A percentile compares a stretch with the other conserved stretches of the same genome.
Conservation (phyloP, 2,329 filamentous ascomycete species). For the Orbilia blumenaviensis region DNA sequence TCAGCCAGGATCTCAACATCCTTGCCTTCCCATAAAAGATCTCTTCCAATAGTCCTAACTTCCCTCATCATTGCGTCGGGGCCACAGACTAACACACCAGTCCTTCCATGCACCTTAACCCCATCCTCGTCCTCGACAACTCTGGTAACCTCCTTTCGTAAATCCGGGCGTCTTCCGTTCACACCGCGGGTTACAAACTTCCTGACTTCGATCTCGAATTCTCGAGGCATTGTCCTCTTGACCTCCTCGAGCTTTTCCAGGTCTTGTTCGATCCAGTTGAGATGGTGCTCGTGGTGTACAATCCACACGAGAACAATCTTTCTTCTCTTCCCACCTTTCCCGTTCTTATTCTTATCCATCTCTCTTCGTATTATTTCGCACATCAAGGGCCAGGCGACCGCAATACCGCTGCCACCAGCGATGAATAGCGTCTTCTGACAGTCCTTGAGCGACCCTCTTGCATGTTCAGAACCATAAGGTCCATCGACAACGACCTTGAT, state of each 20-base stretch:
- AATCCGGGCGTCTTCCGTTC: conserved; percentile 67
- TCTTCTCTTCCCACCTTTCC: conserved; percentile 55
- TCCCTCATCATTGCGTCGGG: conserved; percentile 71
- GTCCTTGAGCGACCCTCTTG: conserved; percentile 66
- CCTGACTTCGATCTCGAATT: conserved; percentile 66
- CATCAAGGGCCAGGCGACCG: conserved; percentile 70
- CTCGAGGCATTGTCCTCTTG: not conserved
- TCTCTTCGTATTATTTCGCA: conserved; percentile 60
- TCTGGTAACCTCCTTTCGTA: conserved; percentile 62
- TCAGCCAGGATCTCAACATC: conserved; percentile 69
- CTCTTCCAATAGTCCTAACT: conserved; percentile 69
- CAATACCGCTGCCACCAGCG: conserved; percentile 73
- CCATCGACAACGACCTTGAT: conserved; percentile 69
- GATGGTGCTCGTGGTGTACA: conserved; percentile 66
- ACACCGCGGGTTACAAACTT: conserved; percentile 67
- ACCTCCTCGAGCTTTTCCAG: conserved; percentile 64
- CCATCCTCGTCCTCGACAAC: conserved; percentile 31
- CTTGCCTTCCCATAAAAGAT: conserved; percentile 64
- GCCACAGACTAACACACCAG: conserved; percentile 70
- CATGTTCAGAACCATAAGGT: conserved; percentile 70
- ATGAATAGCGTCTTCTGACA: conserved; percentile 67
- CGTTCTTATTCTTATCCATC: conserved; percentile 56
- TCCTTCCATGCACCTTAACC: conserved; percentile 59
- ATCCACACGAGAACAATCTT: conserved; percentile 70
- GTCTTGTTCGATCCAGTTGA: conserved; percentile 67